phyloP scores from a whole-genome alignment of 1,284 basidiomycete genomes.

The Neonothopanus nambi region DNA sequence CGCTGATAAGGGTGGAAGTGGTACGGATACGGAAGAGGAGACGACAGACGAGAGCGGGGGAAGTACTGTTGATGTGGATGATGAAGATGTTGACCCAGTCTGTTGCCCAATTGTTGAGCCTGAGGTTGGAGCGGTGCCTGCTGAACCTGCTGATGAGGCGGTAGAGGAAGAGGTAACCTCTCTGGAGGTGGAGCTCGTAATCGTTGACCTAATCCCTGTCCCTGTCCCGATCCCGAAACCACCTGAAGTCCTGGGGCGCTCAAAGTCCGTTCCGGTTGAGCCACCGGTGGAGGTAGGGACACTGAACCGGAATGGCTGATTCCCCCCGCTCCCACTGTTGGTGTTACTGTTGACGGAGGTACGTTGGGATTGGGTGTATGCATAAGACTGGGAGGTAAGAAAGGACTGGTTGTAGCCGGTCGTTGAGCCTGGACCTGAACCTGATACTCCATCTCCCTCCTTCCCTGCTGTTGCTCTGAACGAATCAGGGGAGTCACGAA shows the following conservation, averaged over 20 bases:
- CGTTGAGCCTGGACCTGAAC: neutral
- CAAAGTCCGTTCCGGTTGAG: constrained; percentile 1
- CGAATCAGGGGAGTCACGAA: constrained; percentile 1
- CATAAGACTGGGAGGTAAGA: constrained; percentile 45
- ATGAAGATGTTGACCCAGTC: constrained; percentile 34
- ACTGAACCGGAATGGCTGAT: constrained; percentile 13
- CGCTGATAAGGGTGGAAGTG: neutral
- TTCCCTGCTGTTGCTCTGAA: constrained; percentile 26
- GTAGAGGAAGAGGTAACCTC: constrained; percentile 7
- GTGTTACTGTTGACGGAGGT: constrained; percentile 69
- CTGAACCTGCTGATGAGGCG: neutral
- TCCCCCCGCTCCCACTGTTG: constrained; percentile 26
- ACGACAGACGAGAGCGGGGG: constrained; percentile 74
- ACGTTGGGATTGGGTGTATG: constrained; percentile 36
- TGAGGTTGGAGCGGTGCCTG: no score
- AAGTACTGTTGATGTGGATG: constrained; percentile 49
- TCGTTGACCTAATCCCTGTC: neutral
- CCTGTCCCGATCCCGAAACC: neutral
- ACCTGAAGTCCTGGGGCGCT: constrained; percentile 37
- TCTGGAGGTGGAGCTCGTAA: constrained; percentile 2
- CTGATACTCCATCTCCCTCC: constrained; percentile 12
- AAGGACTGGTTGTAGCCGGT: constrained; percentile 29
- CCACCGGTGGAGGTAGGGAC: constrained; percentile 37
- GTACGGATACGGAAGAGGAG: constrained; percentile 44
- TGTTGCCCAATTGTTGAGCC: no score